Evolutionary conservation across 2,329 filamentous ascomycete genomes (phyloP).

Genomic region (Escovopsis sp.): DNA sequence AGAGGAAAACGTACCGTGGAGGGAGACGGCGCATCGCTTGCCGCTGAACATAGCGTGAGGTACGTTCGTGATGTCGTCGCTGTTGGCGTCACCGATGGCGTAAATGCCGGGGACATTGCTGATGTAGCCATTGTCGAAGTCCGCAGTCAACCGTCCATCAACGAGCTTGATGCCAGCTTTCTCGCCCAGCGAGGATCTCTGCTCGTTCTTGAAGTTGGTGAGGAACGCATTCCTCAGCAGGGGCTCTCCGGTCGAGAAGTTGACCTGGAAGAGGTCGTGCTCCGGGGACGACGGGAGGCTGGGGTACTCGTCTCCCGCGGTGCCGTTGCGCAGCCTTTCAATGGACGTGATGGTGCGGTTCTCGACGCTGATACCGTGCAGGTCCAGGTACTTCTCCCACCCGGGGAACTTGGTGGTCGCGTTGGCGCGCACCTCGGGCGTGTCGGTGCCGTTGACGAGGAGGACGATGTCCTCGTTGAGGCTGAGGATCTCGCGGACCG

Average conservation of each 20-base stretch:
- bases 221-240: slow-evolving; percentile 38
- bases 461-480: slow-evolving; percentile 41
- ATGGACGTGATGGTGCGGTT: slow-evolving; percentile 39
- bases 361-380: slow-evolving; percentile 37
- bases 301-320: slow-evolving; percentile 22
- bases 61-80: slow-evolving; percentile 44
- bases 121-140: slow-evolving; percentile 25
- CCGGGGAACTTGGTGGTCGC: slow-evolving; percentile 26
- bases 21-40: slow-evolving; percentile 40
- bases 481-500: slow-evolving; percentile 37
- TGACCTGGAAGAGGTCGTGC: slow-evolving; percentile 39
- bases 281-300: slow-evolving; percentile 30
- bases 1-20: slow-evolving; percentile 33
- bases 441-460: slow-evolving; percentile 46
- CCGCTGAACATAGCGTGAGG: slow-evolving; percentile 46
- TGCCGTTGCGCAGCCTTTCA: slow-evolving; percentile 28
- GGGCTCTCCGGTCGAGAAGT: slow-evolving; percentile 31
- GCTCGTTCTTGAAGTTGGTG: slow-evolving; percentile 30
- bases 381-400: slow-evolving; percentile 34
- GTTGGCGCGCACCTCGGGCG: slow-evolving; percentile 22
- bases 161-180: slow-evolving; percentile 32
- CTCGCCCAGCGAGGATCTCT: slow-evolving; percentile 31
- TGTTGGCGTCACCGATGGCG: slow-evolving; percentile 45
- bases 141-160: slow-evolving; percentile 28
- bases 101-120: slow-evolving; percentile 42